Evolutionary conservation across 2,329 filamentous ascomycete species (phyloP).

Genomic region (Aspergillus piperis): DNA sequence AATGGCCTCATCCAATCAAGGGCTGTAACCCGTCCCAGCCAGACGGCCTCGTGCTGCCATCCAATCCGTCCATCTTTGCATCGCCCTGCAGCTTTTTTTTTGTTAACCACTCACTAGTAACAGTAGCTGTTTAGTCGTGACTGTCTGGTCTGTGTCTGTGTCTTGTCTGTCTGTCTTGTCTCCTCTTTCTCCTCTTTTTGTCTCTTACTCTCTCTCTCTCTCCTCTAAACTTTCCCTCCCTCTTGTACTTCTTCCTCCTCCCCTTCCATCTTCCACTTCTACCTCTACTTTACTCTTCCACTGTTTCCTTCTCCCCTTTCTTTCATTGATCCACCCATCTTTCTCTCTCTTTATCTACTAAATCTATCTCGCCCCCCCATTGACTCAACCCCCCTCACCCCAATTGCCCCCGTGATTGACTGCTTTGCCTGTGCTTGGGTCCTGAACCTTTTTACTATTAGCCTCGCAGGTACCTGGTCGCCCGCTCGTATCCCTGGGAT

Average conservation of each 20-base stretch:
- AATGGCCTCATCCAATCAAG: not conserved
- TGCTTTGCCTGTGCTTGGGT: not conserved
- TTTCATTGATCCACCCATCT: slow-evolving; percentile 8
- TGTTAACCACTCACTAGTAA: not conserved
- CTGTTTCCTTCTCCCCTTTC: slow-evolving; percentile 12
- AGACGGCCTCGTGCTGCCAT: slow-evolving; percentile 7
- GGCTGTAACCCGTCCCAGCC: not conserved
- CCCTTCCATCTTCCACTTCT: slow-evolving; percentile 14
- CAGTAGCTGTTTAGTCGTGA: not conserved
- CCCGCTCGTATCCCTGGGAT: slow-evolving; percentile 8
- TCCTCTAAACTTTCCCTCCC: slow-evolving; percentile 25
- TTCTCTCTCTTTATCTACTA: slow-evolving; percentile 11
- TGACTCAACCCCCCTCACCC: slow-evolving; percentile 7
- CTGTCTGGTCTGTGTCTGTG: not conserved
- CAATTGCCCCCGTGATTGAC: not conserved
- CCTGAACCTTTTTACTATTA: slow-evolving; percentile 14
- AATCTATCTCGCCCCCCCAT: slow-evolving; percentile 11
- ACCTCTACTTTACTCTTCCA: slow-evolving; percentile 10
- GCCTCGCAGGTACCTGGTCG: slow-evolving; percentile 19
- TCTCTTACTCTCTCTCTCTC: slow-evolving; percentile 11
- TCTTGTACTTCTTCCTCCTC: slow-evolving; percentile 21
- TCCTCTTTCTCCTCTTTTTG: slow-evolving; percentile 14
- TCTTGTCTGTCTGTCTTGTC: not conserved
- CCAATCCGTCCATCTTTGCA: slow-evolving; percentile 6
- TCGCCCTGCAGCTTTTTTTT: slow-evolving; percentile 1